A percentile compares a stretch with the other conserved stretches of the same genome.
These are phyloP conservation scores for Candida yuanshanica DNA, from an alignment of 805 yeast genomes.

Conservation along the genomic window DNA sequence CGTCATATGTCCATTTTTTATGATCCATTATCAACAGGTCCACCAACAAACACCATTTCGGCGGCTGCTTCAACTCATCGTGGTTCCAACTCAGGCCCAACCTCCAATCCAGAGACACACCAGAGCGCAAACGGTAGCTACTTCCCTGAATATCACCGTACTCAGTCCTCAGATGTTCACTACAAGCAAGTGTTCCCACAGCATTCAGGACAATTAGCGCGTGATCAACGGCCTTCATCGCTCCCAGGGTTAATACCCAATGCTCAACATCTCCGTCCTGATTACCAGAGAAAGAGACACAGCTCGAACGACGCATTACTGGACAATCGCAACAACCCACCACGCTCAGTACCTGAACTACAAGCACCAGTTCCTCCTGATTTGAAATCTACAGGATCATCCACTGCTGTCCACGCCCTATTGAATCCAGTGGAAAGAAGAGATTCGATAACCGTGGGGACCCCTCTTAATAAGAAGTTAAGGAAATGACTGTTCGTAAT, in stretches of 20 bases:
- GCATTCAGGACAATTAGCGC: conserved; percentile 3
- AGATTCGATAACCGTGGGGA: conserved; percentile 6
- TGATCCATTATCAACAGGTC: conserved; percentile 18
- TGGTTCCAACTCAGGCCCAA: conserved; percentile 16
- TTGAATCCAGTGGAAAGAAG: conserved; percentile 22
- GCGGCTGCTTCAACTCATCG: conserved; percentile 13
- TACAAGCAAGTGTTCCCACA: conserved; percentile 5
- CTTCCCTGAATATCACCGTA: conserved; percentile 18
- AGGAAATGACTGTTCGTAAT: conserved; percentile 5
- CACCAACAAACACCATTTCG: conserved; percentile 6
- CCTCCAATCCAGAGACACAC: conserved; percentile 8
- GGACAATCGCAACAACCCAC: conserved; percentile 16
- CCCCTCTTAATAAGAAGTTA: conserved; percentile 2
- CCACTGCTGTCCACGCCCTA: conserved; percentile 22
- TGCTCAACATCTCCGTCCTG: conserved; percentile 12
- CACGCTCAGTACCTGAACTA: conserved; percentile 19
- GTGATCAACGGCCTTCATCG: conserved; percentile 22
- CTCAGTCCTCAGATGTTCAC: conserved; percentile 12
- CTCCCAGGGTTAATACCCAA: conserved; percentile 17
- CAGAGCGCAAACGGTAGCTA: conserved; percentile 9
- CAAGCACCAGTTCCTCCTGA: conserved; percentile 2
- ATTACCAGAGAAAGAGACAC: conserved; percentile 18
- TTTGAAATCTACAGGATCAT: conserved; percentile 1
- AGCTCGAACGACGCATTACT: conserved; percentile 15
- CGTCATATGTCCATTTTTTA: conserved; percentile 23